Percentiles rank a stretch among this genome's conserved stretches.
These are phyloP conservation scores for Fusarium annulatum DNA, from an alignment of 2,329 filamentous ascomycete genomes.

Conservation along the genomic window DNA sequence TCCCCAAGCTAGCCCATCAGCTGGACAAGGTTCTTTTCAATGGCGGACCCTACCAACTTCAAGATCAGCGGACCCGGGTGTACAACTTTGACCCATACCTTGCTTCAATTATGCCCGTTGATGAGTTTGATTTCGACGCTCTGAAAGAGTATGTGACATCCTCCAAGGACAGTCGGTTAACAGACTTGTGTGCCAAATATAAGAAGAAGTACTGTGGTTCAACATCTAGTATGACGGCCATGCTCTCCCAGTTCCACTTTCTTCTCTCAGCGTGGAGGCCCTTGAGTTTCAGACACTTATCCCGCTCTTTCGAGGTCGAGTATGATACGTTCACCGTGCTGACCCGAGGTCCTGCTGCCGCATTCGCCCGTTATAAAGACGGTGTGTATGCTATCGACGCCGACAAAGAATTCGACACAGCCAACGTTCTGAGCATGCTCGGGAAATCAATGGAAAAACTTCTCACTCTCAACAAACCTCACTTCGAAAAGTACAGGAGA, in stretches of 20 bases:
- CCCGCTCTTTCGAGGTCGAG: constrained; percentile 71
- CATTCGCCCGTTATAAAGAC: constrained; percentile 84
- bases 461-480: constrained; percentile 81
- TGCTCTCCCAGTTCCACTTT: constrained; percentile 91
- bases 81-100: constrained; percentile 98
- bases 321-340: constrained; percentile 77
- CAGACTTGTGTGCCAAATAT: constrained; percentile 73
- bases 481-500: constrained; percentile 87
- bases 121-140: constrained; percentile 91
- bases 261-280: constrained; percentile 86
- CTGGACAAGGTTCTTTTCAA: constrained; percentile 96
- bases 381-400: constrained; percentile 95
- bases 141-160: constrained; percentile 91
- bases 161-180: constrained; percentile 80
- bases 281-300: constrained; percentile 74
- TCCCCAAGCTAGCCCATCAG: constrained; percentile 76
- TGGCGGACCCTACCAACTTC: constrained; percentile 88
- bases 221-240: constrained; percentile 94
- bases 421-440: constrained; percentile 89
- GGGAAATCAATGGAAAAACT: constrained; percentile 98
- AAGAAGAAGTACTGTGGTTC: constrained; percentile 89
- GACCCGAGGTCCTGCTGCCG: constrained; percentile 77
- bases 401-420: constrained; percentile 89
- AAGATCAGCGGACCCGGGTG: constrained; percentile 86
- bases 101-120: constrained; percentile 89